Percentiles rank a stretch among this genome's conserved stretches.
These are phyloP conservation scores for Skeletonema marinoi DNA, from an alignment of 108 stramenopile species.

Conservation along the genomic window DNA sequence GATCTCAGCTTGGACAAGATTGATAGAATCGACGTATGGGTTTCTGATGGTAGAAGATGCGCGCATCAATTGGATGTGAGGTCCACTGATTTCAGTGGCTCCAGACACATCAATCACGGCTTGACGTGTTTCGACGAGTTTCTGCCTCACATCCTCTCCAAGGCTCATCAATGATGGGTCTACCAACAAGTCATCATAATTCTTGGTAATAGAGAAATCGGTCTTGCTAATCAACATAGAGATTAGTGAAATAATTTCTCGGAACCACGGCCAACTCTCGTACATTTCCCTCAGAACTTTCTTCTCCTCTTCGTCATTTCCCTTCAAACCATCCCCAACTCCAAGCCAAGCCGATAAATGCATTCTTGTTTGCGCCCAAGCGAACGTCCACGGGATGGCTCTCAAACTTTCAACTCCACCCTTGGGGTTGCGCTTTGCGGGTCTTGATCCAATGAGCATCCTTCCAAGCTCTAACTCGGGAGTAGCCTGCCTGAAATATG, in stretches of 20 bases:
- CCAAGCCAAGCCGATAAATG: conserved; percentile 98
- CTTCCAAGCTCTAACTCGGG: conserved; percentile 92
- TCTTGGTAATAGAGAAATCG: conserved; percentile 88
- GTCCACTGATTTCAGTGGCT: conserved; percentile 72
- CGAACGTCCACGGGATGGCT: conserved; percentile 98
- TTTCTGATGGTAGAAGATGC: conserved; percentile 86
- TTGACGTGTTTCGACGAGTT: conserved; percentile 81
- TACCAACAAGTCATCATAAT: conserved; percentile 92
- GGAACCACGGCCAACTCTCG: conserved; percentile 97
- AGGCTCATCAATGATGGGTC: conserved; percentile 63
- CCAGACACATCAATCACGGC: conserved; percentile 86
- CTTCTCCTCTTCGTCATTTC: conserved; percentile 53
- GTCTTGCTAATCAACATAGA: conserved; percentile 96
- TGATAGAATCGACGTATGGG: conserved; percentile 97
- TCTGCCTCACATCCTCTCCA: conserved; percentile 84
- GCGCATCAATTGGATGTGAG: conserved; percentile 84
- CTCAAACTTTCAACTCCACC: conserved; percentile 96
- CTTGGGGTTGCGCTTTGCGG: conserved; percentile 94
- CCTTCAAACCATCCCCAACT: conserved; percentile 84
- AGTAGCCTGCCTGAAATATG: conserved; percentile 97
- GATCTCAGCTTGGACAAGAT: conserved; percentile 94
- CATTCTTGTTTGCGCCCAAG: conserved; percentile 96
- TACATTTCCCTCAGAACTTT: conserved; percentile 87
- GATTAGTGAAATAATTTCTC: conserved; percentile 91
- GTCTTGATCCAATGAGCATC: conserved; percentile 94